Evolutionary conservation across 129 eudicot genomes (phyloP).

Genomic region (Centaurea solstitialis): DNA sequence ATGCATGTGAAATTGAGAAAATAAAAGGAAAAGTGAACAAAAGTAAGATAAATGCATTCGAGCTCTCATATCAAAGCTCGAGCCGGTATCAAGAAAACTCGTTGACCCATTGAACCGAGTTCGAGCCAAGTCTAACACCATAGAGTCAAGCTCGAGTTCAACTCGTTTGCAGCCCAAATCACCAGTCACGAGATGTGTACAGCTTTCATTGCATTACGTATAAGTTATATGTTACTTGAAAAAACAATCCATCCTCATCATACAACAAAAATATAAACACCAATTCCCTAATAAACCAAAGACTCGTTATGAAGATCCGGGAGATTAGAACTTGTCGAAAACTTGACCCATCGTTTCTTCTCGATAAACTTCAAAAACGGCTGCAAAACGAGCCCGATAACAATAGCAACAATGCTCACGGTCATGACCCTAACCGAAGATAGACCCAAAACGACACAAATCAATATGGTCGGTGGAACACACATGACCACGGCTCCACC

Average conservation of each 20-base stretch:
- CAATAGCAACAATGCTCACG: constrained; percentile 42
- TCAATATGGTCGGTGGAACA: constrained; percentile 47
- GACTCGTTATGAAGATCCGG: constrained; percentile 29
- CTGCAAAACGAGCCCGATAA: constrained; percentile 50
- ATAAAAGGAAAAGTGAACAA: no score
- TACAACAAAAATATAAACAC: constrained; percentile 11
- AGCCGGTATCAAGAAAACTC: no score
- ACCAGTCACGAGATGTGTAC: neutral
- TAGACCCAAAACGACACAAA: constrained; percentile 44
- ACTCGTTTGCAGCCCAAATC: neutral
- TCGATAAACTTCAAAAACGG: constrained; percentile 46
- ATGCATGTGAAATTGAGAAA: no score
- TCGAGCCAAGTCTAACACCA: constrained; percentile 27
- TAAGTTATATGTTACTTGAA: neutral
- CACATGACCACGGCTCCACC: constrained; percentile 45
- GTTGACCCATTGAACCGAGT: neutral
- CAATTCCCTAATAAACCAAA: constrained; percentile 4
- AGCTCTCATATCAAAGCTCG: no score
- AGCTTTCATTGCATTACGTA: neutral
- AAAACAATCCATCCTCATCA: constrained; percentile 3
- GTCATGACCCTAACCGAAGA: constrained; percentile 46
- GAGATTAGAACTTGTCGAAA: constrained; percentile 41
- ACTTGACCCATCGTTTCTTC: constrained; percentile 48
- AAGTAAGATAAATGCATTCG: no score
- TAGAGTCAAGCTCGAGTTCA: neutral